phyloP scores from a whole-genome alignment of 805 yeast genomes.

The Blastobotrys peoriensis region DNA sequence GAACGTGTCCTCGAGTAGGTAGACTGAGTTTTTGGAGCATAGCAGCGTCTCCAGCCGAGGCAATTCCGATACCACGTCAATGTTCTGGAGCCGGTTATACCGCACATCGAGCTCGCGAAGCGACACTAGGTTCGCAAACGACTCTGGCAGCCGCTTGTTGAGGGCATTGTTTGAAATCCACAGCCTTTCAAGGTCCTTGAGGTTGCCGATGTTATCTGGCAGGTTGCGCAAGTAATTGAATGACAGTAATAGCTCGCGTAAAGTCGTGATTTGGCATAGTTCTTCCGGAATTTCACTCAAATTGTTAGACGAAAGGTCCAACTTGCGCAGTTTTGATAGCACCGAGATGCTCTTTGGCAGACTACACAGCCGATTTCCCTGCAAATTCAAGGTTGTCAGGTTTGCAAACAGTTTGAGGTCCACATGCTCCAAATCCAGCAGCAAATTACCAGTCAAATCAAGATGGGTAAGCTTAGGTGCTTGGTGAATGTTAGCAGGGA shows the following conservation, averaged over 20 bases:
- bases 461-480: constrained; percentile 61
- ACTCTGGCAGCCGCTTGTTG: constrained; percentile 44
- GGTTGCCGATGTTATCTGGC: constrained; percentile 55
- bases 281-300: constrained; percentile 51
- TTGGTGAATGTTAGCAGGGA: constrained; percentile 68
- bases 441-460: constrained; percentile 73
- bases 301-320: constrained; percentile 78
- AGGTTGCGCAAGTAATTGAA: constrained; percentile 63
- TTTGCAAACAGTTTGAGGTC: constrained; percentile 47
- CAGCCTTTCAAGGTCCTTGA: constrained; percentile 59
- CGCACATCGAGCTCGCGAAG: constrained; percentile 72
- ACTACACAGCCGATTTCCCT: constrained; percentile 63
- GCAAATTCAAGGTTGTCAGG: constrained; percentile 55
- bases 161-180: constrained; percentile 71
- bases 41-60: constrained; percentile 65
- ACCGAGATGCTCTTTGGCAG: constrained; percentile 59
- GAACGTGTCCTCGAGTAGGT: constrained; percentile 60
- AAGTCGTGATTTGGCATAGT: constrained; percentile 50
- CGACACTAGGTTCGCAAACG: constrained; percentile 46
- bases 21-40: constrained; percentile 68
- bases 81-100: constrained; percentile 50
- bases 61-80: constrained; percentile 50
- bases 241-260: constrained; percentile 69
- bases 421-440: constrained; percentile 43
- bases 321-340: constrained; percentile 43